Evolutionary conservation across 2,329 filamentous ascomycete genomes (phyloP), one percentile per base, ranked within the genome.

Genomic region (Penicillium polonicum): DNA sequence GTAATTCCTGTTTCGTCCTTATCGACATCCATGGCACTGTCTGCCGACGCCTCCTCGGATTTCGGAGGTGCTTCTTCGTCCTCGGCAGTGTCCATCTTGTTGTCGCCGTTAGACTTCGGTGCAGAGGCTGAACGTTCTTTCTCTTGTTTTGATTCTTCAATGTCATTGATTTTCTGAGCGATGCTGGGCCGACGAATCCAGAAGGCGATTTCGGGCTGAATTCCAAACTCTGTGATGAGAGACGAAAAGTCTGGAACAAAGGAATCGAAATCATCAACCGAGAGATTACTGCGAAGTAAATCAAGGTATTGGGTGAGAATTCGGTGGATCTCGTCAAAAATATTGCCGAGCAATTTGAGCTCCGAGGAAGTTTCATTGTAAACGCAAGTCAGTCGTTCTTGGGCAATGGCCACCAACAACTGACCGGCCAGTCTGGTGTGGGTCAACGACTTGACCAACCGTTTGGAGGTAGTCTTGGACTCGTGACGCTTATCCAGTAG

Each of bases 241-340:
- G 84, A 81, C 4, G 86, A 79, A 42, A 96, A 84, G 31, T 86
- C 84, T 1, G 94, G 94, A 6, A 97, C 87, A 19, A 89, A 82
- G 2, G 80, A 77, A 68, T 95, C 89, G 60, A 97, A 97, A 21
- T 92, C 85, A 38, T 88, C 84, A 0, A 86, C 80, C 0, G 87
- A 82, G 31, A 97, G 77, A 68, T 92, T 95, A 70, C 85, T 90
- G 70, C 89, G 89, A 33, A 99, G 82, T 7, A 97, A 83, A 68
- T 97, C 94, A 19, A 97, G 82, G 70, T 95, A 99, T 68, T 97
- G 92, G 25, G 86, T 84, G 25, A 97, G 82, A 9, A 92, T 88
- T 59, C 90, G 85, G 65, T 96, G 91, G 21, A 95, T 88, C 71
- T 96, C 92, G 71, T 99, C 94, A 52, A 96, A 84, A 63, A 96